Base-by-base conservation (phyloP, 176 grass and related monocot species). In the Ensete ventricosum region DNA sequence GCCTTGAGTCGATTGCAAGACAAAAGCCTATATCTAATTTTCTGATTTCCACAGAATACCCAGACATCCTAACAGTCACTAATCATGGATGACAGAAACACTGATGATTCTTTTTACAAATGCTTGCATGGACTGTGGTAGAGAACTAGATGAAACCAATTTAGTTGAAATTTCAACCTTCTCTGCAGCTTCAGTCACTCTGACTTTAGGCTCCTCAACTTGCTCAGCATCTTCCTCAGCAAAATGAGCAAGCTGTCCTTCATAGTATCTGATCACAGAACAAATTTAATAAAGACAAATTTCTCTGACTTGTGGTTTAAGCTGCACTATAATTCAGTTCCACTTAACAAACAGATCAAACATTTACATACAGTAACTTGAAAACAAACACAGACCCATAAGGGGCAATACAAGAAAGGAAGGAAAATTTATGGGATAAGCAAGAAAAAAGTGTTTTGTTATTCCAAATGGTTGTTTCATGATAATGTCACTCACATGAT, bases 131-230 rank as follows among this genome's bases (percentile, higher is more conserved):
- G 10, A 34, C 22, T 19, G 22, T 29, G 57, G 11, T 9, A 73
- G 48, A 54, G 9, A 73, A 21, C 53, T 54, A 24, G 22, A 53
- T 24, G 8, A 54, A 43, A 43, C 34, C 66, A 19, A 69, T 14
- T 21, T 51, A 51, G 20, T 71, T 29, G 16, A 74, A 59, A 76
- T n/a, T 48, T 50, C 25, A 71, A 98, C 94, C 94, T 98, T 98
- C 64, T 91, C 86, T 82, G 86, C 90, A 91, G 87, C 88, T 85
- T 98, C 94, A 81, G 78, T 84, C 59, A 93, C 78, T 71, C 83
- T 93, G 23, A 84, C 67, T 72, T 79, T 62, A 78, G 88, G 59
- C 48, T 98, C 90, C 77, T 93, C 88, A 69, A 49, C 80, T 77
- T 79, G 82, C 65, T 88, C 85, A 20, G 78, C 80, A 80, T 80